Evolutionary conservation across 2,329 filamentous ascomycete genomes (phyloP).

Genomic region (Delphinella strobiligena): DNA sequence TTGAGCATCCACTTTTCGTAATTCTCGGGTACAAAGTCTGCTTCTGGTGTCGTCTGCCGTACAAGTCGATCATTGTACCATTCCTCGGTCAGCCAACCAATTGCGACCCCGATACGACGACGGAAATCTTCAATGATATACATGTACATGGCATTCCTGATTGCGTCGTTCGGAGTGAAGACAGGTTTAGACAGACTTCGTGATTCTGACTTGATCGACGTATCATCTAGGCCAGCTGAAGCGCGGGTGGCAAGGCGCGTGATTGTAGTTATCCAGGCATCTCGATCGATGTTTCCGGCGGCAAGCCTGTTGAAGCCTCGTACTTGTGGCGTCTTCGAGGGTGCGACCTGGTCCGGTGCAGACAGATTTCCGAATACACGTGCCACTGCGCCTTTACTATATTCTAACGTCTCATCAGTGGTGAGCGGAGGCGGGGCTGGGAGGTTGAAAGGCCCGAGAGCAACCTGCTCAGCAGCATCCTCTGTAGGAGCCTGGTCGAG

Average conservation of each 20-base stretch:
- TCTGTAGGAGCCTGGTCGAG: slow-evolving; percentile 54
- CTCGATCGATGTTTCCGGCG: slow-evolving; percentile 62
- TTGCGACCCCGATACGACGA: slow-evolving; percentile 74
- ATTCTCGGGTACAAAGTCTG: slow-evolving; percentile 37
- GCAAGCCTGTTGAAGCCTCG: slow-evolving; percentile 74
- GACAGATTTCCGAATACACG: slow-evolving; percentile 71
- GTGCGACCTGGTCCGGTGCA: slow-evolving; percentile 54
- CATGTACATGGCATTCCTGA: slow-evolving; percentile 68
- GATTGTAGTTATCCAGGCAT: slow-evolving; percentile 84
- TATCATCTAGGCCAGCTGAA: slow-evolving; percentile 54
- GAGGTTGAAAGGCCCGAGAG: slow-evolving; percentile 66
- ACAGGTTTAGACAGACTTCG: slow-evolving; percentile 21
- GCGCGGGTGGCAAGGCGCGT: slow-evolving; percentile 75
- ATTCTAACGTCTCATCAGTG: slow-evolving; percentile 56
- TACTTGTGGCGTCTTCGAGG: slow-evolving; percentile 34
- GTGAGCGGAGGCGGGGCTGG: slow-evolving; percentile 65
- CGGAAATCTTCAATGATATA: slow-evolving; percentile 91
- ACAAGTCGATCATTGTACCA: slow-evolving; percentile 83
- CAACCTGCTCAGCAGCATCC: slow-evolving; percentile 29
- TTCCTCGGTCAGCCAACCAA: slow-evolving; percentile 92
- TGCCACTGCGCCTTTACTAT: slow-evolving; percentile 61
- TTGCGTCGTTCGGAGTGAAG: slow-evolving; percentile 49
- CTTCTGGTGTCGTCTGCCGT: slow-evolving; percentile 31
- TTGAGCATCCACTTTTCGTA: slow-evolving; percentile 71
- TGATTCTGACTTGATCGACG: slow-evolving; percentile 45